A percentile compares a stretch with the other conserved stretches of the same genome.
Conservation (phyloP, 768 basidiomycete species). For the Hypsizygus marmoreus region DNA sequence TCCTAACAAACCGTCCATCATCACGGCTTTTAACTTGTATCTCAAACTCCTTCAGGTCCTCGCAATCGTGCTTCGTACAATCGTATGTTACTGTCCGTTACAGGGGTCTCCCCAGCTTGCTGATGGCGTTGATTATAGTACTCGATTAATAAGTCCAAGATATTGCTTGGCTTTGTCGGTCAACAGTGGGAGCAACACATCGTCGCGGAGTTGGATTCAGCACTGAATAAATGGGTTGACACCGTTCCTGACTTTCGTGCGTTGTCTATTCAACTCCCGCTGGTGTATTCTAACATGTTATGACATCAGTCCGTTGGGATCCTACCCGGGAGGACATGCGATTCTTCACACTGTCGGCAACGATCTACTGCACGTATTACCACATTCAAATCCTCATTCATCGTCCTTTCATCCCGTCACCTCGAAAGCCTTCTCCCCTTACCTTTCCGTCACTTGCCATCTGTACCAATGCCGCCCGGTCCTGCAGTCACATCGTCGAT, state of each 20-base stretch:
- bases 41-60: conserved; percentile 66
- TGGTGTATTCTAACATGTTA: background rate
- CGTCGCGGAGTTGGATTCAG: conserved; percentile 71
- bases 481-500: conserved; percentile 79
- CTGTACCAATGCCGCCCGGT: conserved; percentile 79
- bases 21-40: conserved; percentile 56
- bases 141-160: conserved; percentile 78
- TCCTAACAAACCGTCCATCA: conserved; percentile 53
- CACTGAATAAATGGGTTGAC: conserved; percentile 73
- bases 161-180: conserved; percentile 62
- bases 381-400: conserved; percentile 74
- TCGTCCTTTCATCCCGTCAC: conserved; percentile 74
- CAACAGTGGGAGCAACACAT: conserved; percentile 67
- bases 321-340: conserved; percentile 43
- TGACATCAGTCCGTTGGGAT: conserved; percentile 51
- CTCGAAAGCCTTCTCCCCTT: conserved; percentile 45
- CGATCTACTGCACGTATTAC: conserved; percentile 52
- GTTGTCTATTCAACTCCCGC: conserved; percentile 17
- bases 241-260: conserved; percentile 60
- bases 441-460: conserved; percentile 73
- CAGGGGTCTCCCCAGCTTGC: background rate
- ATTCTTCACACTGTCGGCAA: conserved; percentile 64
- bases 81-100: conserved; percentile 42
- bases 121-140: conserved; percentile 48
- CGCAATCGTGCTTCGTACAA: conserved; percentile 63